phyloP scores from a whole-genome alignment of 2,329 filamentous ascomycete genomes.

The Curvularia sp. region DNA sequence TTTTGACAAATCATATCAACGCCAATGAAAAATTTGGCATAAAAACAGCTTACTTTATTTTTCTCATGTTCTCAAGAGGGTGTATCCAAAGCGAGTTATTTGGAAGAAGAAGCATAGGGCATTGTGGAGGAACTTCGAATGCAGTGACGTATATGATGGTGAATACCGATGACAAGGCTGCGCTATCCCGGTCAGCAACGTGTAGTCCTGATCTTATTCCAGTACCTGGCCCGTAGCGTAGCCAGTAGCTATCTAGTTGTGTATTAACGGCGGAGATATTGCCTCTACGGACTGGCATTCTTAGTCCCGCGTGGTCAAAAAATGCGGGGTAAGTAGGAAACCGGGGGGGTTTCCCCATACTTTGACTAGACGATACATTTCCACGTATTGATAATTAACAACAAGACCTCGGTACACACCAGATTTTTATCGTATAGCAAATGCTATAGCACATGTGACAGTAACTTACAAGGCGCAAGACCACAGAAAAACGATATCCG shows the following conservation, averaged over 20 bases:
- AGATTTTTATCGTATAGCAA: not conserved
- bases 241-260: constrained; percentile 18
- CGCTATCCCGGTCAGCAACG: constrained; percentile 3
- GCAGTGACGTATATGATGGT: not conserved
- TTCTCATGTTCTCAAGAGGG: not conserved
- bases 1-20: not conserved
- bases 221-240: constrained; percentile 10
- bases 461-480: too few species aligned
- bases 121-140: not conserved
- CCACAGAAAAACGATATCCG: not conserved
- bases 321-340: constrained; percentile 27
- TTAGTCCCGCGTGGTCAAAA: constrained; percentile 11
- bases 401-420: constrained; percentile 1
- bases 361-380: not conserved
- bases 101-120: not conserved
- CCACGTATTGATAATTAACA: not conserved
- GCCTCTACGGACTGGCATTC: constrained; percentile 15
- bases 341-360: constrained; percentile 11
- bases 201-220: not conserved
- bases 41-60: not conserved
- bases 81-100: not conserved
- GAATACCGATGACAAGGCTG: not conserved
- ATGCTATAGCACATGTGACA: not conserved
- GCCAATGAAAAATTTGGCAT: not conserved
- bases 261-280: constrained; percentile 17